A percentile compares a stretch with the other conserved stretches of the same genome.
phyloP scores from a whole-genome alignment of 768 basidiomycete genomes.

The Suillus paluster region DNA sequence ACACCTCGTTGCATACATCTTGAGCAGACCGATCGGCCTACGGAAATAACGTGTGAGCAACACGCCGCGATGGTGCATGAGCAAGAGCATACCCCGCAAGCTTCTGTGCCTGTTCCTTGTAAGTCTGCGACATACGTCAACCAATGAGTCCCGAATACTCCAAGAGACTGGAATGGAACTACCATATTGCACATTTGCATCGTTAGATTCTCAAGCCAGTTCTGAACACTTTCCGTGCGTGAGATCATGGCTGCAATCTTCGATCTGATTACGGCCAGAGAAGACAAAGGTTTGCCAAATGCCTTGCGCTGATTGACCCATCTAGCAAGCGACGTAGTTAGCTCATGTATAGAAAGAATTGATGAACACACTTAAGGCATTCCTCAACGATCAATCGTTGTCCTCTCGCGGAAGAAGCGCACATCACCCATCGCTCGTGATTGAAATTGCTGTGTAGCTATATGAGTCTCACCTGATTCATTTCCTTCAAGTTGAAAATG shows the following conservation, averaged over 20 bases:
- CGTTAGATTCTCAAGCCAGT: conserved; percentile 80
- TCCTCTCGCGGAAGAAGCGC: conserved; percentile 52
- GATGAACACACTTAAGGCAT: conserved; percentile 58
- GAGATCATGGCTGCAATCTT: conserved; percentile 77
- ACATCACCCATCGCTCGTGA: conserved; percentile 78
- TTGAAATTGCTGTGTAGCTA: conserved; percentile 55
- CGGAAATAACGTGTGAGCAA: conserved; percentile 1
- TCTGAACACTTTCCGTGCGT: conserved; percentile 74
- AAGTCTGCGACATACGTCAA: conserved; percentile 44
- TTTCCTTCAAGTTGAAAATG: conserved; percentile 34
- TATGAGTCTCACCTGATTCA: background rate
- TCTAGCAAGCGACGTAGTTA: conserved; percentile 32
- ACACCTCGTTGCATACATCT: conserved; percentile 57
- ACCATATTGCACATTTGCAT: conserved; percentile 86
- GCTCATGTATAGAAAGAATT: background rate
- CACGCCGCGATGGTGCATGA: background rate
- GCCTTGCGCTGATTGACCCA: conserved; percentile 83
- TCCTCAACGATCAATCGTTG: conserved; percentile 75
- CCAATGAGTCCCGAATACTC: conserved; percentile 21
- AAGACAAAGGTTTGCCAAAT: conserved; percentile 71
- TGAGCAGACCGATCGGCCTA: conserved; percentile 59
- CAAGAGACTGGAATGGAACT: conserved; percentile 9
- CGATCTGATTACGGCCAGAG: conserved; percentile 74
- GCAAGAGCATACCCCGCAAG: conserved; percentile 59
- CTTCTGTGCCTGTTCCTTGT: conserved; percentile 67